These are phyloP conservation scores for Penicillium sp. DNA, from an alignment of 2,329 filamentous ascomycete genomes.

Conservation along the genomic window DNA sequence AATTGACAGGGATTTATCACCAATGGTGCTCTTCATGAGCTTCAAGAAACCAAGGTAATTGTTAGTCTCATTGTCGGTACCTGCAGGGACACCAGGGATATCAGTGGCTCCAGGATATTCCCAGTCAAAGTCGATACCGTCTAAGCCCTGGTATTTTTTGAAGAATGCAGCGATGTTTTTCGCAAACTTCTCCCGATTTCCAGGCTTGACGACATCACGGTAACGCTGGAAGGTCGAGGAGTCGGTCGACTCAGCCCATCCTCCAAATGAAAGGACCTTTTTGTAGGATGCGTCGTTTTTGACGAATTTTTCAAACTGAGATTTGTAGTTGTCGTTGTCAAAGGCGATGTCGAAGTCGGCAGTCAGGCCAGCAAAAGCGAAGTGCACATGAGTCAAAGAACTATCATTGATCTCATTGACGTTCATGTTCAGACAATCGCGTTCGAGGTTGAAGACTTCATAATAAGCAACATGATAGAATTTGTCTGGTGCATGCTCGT, in stretches of 20 bases:
- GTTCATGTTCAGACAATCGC: constrained; percentile 33
- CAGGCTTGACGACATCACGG: neutral
- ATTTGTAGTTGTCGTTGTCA: constrained; percentile 11
- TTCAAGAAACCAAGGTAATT: neutral
- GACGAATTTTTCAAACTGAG: constrained; percentile 36
- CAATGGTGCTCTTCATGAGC: neutral
- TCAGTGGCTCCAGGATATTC: constrained; percentile 37
- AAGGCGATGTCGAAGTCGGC: constrained; percentile 31
- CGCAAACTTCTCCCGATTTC: neutral
- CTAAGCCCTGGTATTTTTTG: constrained; percentile 36
- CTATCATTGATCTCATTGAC: constrained; percentile 19
- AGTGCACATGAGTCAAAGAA: constrained; percentile 38
- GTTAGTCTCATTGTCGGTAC: neutral
- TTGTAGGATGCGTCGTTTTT: neutral
- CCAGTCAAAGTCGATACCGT: constrained; percentile 45
- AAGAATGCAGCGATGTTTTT: constrained; percentile 43
- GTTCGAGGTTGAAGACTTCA: constrained; percentile 31
- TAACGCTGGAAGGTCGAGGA: neutral
- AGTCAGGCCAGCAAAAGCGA: constrained; percentile 37
- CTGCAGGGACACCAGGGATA: neutral
- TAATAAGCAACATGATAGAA: constrained; percentile 34
- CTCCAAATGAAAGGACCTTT: constrained; percentile 2
- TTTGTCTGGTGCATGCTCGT: constrained; percentile 17
- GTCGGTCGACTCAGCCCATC: neutral
- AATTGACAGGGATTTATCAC: constrained; percentile 15